These are phyloP conservation scores for Pestalotiopsis sp. DNA, from an alignment of 2,329 filamentous ascomycete genomes.

Conservation along the genomic window DNA sequence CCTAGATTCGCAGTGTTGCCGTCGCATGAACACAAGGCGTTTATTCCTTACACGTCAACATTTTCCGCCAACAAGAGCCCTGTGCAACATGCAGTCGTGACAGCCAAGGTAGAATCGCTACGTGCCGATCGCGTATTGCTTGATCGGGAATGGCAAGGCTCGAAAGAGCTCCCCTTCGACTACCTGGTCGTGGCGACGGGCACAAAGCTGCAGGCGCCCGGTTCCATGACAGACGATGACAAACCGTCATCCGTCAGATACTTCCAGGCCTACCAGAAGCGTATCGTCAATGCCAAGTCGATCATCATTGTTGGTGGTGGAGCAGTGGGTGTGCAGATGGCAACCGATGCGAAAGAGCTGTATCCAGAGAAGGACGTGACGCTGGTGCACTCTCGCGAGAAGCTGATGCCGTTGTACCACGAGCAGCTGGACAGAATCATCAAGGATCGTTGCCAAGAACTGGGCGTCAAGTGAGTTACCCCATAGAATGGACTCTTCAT, in stretches of 20 bases:
- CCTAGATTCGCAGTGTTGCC: conserved; percentile 47
- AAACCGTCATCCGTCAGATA: conserved; percentile 35
- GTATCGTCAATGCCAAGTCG: conserved; percentile 31
- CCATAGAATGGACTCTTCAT: not conserved
- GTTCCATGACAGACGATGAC: conserved; percentile 35
- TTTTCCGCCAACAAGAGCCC: conserved; percentile 33
- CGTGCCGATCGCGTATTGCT: conserved; percentile 33
- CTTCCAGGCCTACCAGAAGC: conserved; percentile 35
- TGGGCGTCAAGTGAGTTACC: conserved; percentile 35
- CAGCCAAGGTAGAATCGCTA: conserved; percentile 35
- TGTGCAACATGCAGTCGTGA: conserved; percentile 34
- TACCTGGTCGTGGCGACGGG: conserved; percentile 50
- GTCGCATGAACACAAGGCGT: conserved; percentile 47
- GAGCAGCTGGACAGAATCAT: conserved; percentile 38
- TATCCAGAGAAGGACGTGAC: conserved; percentile 49
- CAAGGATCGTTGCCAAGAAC: conserved; percentile 34
- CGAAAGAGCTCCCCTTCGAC: conserved; percentile 39
- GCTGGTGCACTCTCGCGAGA: conserved; percentile 48
- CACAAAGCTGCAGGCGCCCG: conserved; percentile 36
- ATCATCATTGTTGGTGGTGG: conserved; percentile 46
- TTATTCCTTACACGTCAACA: conserved; percentile 47
- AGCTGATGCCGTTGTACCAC: conserved; percentile 48
- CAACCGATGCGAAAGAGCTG: conserved; percentile 48
- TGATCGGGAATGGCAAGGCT: conserved; percentile 36
- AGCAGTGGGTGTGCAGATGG: conserved; percentile 53